Base-by-base conservation (phyloP, 768 basidiomycete species). In the Suillus hirtellus region DNA sequence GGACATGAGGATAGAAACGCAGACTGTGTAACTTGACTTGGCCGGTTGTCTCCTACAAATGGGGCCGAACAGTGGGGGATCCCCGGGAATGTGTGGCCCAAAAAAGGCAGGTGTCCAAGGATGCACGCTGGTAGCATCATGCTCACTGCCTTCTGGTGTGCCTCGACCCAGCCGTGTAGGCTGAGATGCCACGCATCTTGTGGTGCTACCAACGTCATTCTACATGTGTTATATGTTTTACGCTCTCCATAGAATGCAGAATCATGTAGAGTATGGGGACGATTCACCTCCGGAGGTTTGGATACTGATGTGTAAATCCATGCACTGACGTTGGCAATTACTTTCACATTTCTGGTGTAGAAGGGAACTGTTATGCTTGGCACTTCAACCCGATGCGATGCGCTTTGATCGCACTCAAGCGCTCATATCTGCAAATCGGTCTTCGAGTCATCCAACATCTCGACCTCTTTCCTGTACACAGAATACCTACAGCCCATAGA, bases 391-490 rank as follows among this genome's bases (percentile, higher is more conserved):
- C 8, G 56, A 58, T 58, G 42, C 42, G 14, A 24, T 56, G 37
- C 38, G 24, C 4, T 55, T n/a, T 55, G 54, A 58, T 58, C 35
- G 5, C 17, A 11, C 12, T 27, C 24, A 58, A 42, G 56, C 56
- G 56, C 40, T 58, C 56, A 58, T 58, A 42, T 42, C 56, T 58
- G 40, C 17, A 43, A 58, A 42, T 58, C 56, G 10, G 17, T 27
- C 24, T 40, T 11, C 38, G 24, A 40, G 27, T 42, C 56, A 12
- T 27, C 31, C 31, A 9, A 37, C 38, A 12, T 56, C 56, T 42
- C 27, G 5, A 42, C 40, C 42, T 24, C 55, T 40, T 56, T 56
- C 55, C 55, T 58, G 40, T 58, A 58, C 56, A 42, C 38, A 56
- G 55, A 56, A 38, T 38, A 40, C 21, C 31, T 56, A 40, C 54